Conservation (phyloP, 2,329 filamentous ascomycete genomes). For the Westerdykella aurantiaca region DNA sequence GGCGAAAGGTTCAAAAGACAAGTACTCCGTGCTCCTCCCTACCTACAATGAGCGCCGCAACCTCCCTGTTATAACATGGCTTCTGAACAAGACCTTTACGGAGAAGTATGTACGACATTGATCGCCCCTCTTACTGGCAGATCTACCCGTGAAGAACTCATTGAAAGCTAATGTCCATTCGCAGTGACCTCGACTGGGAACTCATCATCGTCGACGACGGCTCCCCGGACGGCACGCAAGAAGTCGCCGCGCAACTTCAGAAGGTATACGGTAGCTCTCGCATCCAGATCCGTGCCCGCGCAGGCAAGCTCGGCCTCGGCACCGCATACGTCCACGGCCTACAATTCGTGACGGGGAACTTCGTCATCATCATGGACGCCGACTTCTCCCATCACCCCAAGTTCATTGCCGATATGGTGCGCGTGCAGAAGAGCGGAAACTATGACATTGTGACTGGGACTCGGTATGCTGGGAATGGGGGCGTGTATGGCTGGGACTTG, state of each 20-base stretch:
- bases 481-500: conserved; percentile 94
- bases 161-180: neutral
- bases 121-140: conserved; percentile 4
- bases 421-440: conserved; percentile 66
- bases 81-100: conserved; percentile 87
- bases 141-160: neutral
- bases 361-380: conserved; percentile 99
- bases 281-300: conserved; percentile 78
- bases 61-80: conserved; percentile 90
- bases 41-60: conserved; percentile 99
- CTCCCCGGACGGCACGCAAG: conserved; percentile 90
- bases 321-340: conserved; percentile 95
- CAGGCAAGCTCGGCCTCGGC: conserved; percentile 93
- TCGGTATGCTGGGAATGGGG: conserved; percentile 76
- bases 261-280: conserved; percentile 70
- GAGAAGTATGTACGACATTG: conserved; percentile 60
- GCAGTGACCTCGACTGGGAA: conserved; percentile 90
- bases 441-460: conserved; percentile 98
- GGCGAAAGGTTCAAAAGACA: conserved; percentile 50
- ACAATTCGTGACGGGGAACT: conserved; percentile 85
- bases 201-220: conserved; percentile 97
- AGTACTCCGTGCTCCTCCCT: conserved; percentile 95
- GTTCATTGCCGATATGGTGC: conserved; percentile 94
- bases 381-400: conserved; percentile 99
- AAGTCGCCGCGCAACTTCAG: conserved; percentile 83